phyloP scores from a whole-genome alignment of 306 rosid species.

The Sicyos edulis region DNA sequence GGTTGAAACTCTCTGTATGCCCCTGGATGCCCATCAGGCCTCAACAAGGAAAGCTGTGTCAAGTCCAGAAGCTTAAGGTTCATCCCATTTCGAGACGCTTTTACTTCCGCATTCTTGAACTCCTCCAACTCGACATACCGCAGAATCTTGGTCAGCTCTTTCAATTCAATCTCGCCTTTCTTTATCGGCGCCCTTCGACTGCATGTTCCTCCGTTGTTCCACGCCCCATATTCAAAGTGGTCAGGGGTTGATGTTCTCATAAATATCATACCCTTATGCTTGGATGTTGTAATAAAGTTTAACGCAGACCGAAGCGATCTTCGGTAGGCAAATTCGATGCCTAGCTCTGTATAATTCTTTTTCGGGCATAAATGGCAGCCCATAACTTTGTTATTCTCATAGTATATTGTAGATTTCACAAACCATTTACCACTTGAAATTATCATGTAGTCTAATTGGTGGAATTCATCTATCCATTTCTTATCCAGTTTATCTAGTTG shows the following conservation, averaged over 20 bases:
- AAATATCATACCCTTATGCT: conserved; percentile 69
- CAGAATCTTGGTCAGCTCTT: conserved; percentile 43
- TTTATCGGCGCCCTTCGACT: conserved; percentile 54
- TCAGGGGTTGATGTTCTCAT: conserved; percentile 87
- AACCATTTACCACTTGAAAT: conserved; percentile 94
- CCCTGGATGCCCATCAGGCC: conserved; percentile 99
- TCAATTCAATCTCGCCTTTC: conserved; percentile 65
- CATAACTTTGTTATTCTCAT: conserved; percentile 55
- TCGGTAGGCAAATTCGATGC: conserved; percentile 76
- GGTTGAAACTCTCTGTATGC: conserved; percentile 73
- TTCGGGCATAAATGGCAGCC: conserved; percentile 82
- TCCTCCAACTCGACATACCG: conserved; percentile 69
- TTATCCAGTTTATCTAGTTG: conserved; percentile 63
- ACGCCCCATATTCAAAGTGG: conserved; percentile 92
- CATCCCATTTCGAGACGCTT: conserved; percentile 55
- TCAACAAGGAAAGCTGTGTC: conserved; percentile 52
- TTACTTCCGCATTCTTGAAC: conserved; percentile 39
- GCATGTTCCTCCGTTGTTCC: conserved; percentile 88
- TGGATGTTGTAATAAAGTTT: conserved; percentile 51
- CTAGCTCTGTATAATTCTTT: conserved; percentile 61
- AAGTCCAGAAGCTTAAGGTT: conserved; percentile 66
- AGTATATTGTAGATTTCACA: conserved; percentile 77
- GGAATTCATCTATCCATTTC: conserved; percentile 54
- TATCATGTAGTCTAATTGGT: conserved; percentile 58
- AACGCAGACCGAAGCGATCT: conserved; percentile 53